phyloP scores from a whole-genome alignment of 495 filamentous ascomycete species.

The Hyaloscypha variabilis region DNA sequence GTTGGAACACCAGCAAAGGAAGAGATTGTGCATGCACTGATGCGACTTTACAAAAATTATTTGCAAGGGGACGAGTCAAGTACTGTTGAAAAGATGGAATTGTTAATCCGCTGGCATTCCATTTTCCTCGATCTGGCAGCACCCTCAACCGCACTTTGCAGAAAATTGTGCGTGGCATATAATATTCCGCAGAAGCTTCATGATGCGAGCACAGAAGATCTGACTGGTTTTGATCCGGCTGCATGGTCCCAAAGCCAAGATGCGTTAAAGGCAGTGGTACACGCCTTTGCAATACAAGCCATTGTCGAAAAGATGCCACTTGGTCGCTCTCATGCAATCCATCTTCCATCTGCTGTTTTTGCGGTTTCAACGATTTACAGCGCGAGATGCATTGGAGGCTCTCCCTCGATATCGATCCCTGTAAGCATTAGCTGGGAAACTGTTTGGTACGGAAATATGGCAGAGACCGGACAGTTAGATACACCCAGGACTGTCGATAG shows the following conservation, averaged over 20 bases:
- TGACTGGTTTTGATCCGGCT: conserved; percentile 35
- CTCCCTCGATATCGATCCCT: conserved; percentile 40
- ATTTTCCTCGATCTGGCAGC: conserved; percentile 47
- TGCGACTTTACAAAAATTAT: conserved; percentile 45
- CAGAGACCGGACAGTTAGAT: neutral
- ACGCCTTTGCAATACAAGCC: conserved; percentile 51
- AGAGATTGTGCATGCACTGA: conserved; percentile 41
- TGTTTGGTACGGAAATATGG: conserved; percentile 39
- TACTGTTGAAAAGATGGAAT: conserved; percentile 42
- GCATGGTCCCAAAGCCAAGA: conserved; percentile 43
- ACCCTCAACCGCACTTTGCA: conserved; percentile 43
- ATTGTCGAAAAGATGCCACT: conserved; percentile 49
- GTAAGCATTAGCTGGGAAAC: conserved; percentile 45
- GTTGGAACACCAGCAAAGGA: conserved; percentile 41
- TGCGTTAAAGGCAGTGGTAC: conserved; percentile 45
- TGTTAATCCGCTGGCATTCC: conserved; percentile 50
- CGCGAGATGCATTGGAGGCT: conserved; percentile 41
- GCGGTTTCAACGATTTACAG: conserved; percentile 47
- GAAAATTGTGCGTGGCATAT: conserved; percentile 43
- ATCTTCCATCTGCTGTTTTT: conserved; percentile 48
- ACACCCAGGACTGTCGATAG: neutral
- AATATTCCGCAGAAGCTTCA: conserved; percentile 44
- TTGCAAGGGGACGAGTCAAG: conserved; percentile 42
- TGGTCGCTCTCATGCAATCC: conserved; percentile 47
- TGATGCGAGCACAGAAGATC: conserved; percentile 30